phyloP scores from a whole-genome alignment of 1,284 basidiomycete species.

The Sanguinoderma infundibulare region DNA sequence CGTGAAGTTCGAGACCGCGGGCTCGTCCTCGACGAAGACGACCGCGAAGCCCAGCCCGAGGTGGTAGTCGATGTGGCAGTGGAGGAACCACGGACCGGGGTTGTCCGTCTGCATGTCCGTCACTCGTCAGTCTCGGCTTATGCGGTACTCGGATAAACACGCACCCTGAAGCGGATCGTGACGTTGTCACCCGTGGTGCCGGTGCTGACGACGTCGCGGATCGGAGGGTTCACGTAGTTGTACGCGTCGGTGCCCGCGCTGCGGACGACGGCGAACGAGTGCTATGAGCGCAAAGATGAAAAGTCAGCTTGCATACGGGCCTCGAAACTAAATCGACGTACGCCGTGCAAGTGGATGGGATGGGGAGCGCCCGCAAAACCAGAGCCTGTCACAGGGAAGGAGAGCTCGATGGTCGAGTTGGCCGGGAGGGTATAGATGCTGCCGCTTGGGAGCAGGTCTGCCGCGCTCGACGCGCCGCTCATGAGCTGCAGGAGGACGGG shows the following conservation, averaged over 20 bases:
- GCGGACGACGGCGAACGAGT: slow-evolving; percentile 36
- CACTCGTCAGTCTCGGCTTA: background rate
- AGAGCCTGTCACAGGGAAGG: slow-evolving; percentile 31
- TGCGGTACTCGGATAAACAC: background rate
- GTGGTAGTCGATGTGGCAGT: slow-evolving; percentile 31
- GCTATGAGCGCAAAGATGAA: background rate
- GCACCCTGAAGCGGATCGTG: slow-evolving; percentile 30
- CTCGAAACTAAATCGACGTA: background rate
- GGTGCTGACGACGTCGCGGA: slow-evolving; percentile 37
- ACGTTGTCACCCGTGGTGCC: slow-evolving; percentile 36
- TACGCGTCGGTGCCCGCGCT: slow-evolving; percentile 30
- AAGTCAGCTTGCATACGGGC: background rate
- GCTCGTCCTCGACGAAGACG: slow-evolving; percentile 29
- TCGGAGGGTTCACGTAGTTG: slow-evolving; percentile 38
- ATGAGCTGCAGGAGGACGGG: slow-evolving; percentile 43
- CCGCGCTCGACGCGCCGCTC: slow-evolving; percentile 33
- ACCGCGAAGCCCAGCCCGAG: slow-evolving; percentile 32
- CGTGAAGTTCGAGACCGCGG: slow-evolving; percentile 7
- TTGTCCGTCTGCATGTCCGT: slow-evolving; percentile 14
- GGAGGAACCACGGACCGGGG: slow-evolving; percentile 32
- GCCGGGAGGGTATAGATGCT: slow-evolving; percentile 33
- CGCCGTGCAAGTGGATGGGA: slow-evolving; percentile 45
- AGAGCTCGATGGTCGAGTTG: slow-evolving; percentile 40
- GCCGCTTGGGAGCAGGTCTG: slow-evolving; percentile 35
- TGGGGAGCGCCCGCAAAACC: slow-evolving; percentile 37